Evolutionary conservation across 2,329 filamentous ascomycete genomes (phyloP).

Genomic region (Akanthomyces muscarius): DNA sequence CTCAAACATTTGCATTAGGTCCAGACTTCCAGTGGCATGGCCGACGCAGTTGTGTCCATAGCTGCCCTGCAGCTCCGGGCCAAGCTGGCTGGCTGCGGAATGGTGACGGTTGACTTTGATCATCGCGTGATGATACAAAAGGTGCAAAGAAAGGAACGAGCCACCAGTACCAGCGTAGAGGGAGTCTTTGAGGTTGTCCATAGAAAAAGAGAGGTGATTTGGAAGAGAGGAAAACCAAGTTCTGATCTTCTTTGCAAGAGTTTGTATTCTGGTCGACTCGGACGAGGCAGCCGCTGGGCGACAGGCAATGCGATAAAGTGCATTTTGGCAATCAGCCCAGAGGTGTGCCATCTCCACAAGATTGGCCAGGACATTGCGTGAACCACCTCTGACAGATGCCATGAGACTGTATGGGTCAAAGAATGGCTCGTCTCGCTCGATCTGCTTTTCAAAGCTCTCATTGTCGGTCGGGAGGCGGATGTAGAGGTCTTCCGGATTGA

Average conservation of each 20-base stretch:
- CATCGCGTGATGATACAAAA: constrained; percentile 61
- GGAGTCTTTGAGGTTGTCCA: constrained; percentile 54
- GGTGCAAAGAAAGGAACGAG: constrained; percentile 60
- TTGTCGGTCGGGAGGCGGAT: constrained; percentile 61
- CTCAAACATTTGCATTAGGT: constrained; percentile 41
- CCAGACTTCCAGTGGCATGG: constrained; percentile 50
- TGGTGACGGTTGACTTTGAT: constrained; percentile 63
- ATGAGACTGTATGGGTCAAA: constrained; percentile 49
- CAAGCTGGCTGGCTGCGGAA: constrained; percentile 36
- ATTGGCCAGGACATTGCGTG: constrained; percentile 53
- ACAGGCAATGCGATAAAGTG: constrained; percentile 44
- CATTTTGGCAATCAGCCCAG: constrained; percentile 60
- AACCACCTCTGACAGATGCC: constrained; percentile 23
- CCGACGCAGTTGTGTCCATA: constrained; percentile 47
- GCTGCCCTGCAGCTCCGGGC: constrained; percentile 37
- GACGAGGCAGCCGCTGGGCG: constrained; percentile 26
- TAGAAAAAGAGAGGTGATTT: constrained; percentile 48
- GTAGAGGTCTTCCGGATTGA: constrained; percentile 63
- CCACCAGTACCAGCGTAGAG: constrained; percentile 51
- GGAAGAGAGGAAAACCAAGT: constrained; percentile 59
- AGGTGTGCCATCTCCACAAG: constrained; percentile 60
- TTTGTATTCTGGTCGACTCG: constrained; percentile 37
- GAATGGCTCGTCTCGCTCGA: constrained; percentile 53
- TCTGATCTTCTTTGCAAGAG: constrained; percentile 47
- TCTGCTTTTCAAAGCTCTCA: constrained; percentile 57